A percentile compares a stretch with the other conserved stretches of the same genome.
Conservation (phyloP, 441 rosid genomes). For the Populus hybrid region DNA sequence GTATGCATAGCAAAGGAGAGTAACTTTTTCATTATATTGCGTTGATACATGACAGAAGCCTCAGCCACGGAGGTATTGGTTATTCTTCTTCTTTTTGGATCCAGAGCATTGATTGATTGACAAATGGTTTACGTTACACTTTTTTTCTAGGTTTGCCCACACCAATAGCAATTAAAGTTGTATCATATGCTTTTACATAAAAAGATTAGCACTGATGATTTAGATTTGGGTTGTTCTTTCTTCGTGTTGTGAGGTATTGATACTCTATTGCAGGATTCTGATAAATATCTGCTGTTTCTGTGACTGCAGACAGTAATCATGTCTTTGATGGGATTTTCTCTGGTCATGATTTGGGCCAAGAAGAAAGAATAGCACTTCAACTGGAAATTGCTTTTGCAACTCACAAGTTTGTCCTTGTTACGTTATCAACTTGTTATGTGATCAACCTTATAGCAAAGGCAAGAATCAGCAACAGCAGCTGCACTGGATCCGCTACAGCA, state of each 20-base stretch:
- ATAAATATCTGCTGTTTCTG: conserved; percentile 1
- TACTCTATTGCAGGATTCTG: not conserved
- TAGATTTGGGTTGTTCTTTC: too few species aligned
- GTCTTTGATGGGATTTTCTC: conserved; percentile 83
- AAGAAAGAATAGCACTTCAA: conserved; percentile 32
- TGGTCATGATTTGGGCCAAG: conserved; percentile 74
- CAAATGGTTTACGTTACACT: not conserved
- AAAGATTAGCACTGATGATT: not conserved
- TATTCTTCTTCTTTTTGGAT: not conserved
- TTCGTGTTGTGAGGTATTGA: not conserved
- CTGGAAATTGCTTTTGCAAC: not conserved
- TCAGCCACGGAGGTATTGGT: not conserved
- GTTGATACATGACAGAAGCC: not conserved
- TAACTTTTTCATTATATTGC: not conserved
- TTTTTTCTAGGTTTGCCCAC: not conserved
- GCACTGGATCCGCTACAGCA: not conserved
- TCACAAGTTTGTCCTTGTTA: not conserved
- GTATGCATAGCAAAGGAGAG: not conserved
- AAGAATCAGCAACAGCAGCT: not conserved
- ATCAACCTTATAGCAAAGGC: not conserved
- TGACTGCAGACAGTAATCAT: conserved; percentile 73
- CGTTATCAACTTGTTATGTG: not conserved
- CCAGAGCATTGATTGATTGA: not conserved
- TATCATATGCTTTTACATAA: not conserved
- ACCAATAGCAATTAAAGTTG: not conserved